Base-by-base conservation (phyloP, 2,329 filamentous ascomycete species). In the Penicillium digitatum region DNA sequence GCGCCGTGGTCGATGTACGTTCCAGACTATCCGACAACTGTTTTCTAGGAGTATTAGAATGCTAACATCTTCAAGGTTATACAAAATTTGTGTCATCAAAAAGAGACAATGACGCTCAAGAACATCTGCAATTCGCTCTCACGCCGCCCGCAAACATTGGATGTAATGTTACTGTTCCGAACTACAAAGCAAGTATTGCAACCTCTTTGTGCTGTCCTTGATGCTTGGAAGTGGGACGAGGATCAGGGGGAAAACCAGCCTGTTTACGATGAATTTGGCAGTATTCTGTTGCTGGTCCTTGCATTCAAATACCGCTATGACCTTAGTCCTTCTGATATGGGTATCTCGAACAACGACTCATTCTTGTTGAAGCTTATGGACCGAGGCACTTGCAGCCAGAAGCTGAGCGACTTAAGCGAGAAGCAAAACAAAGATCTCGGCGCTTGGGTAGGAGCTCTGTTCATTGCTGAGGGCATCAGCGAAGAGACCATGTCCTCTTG, bases 1-100 rank as follows among this genome's bases (percentile, higher is more conserved):
- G 87, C 57, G 92, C 91, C 3, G 78, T 92, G 42, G 83, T 86
- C 37, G 87, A 90, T 76, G 86, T 87, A 70, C 63, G 78, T 68
- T 10, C 12, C 20, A 38, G 5, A 7, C 31, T 42, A 39, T 22
- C 20, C 16, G 38, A 50, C 20, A 14, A 32, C 5, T 16, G 12
- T 5, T 48, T 12, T 22, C n/a, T 9, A 14, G 4, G n/a, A 24
- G 3, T 14, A 39, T 31, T 16, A 8, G 1, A 2, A 38, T 3
- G 42, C 59, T 66, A 43, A 64, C 32, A 24, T 37, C 9, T n/a
- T 27, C n/a, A 32, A 77, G 74, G 70, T 82, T 35, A 79, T 85
- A 71, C 74, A 81, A 55, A 78, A 78, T 57, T 76, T 86, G 26
- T 86, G 82, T 64, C 74, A 78, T 24, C 80, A 77, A 43, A 84